These are phyloP conservation scores for Mercurialis annua DNA, from an alignment of 345 rosid genomes.

Conservation along the genomic window DNA sequence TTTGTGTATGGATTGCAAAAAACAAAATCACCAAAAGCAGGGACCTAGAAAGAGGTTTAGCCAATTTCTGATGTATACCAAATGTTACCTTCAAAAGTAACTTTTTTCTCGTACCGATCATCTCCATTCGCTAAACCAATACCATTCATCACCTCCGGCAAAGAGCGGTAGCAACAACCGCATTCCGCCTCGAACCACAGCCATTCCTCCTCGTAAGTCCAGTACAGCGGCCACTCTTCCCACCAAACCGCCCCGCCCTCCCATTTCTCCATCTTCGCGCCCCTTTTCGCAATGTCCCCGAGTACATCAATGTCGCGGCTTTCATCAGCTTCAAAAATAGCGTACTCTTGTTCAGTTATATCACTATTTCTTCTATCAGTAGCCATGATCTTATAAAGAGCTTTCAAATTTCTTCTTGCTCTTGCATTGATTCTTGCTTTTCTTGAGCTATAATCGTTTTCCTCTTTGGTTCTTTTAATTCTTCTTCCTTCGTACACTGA, in stretches of 20 bases:
- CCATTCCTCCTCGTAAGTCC: conserved; percentile 13
- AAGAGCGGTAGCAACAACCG: not conserved
- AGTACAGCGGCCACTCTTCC: conserved; percentile 14
- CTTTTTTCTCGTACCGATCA: too few species aligned
- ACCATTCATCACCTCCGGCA: not conserved
- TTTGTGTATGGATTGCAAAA: too few species aligned
- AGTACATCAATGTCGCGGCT: not conserved
- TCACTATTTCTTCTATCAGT: not conserved
- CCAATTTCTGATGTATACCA: too few species aligned
- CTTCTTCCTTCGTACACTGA: conserved; percentile 15
- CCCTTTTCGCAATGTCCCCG: not conserved
- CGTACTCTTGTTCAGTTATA: not conserved
- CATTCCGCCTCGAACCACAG: not conserved
- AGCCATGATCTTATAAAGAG: not conserved
- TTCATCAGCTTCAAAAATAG: not conserved
- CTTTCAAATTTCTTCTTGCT: conserved; percentile 11
- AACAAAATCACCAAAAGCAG: too few species aligned
- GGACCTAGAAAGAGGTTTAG: too few species aligned
- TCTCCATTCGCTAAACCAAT: not conserved
- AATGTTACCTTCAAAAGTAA: not conserved
- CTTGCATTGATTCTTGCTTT: conserved; percentile 15
- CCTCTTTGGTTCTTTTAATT: conserved; percentile 3
- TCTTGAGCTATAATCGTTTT: conserved; percentile 6
- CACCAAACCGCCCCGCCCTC: not conserved
- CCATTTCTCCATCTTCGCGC: not conserved